Evolutionary conservation across 768 basidiomycete genomes (phyloP), one percentile per base, ranked within the genome.

Genomic region (Serendipita sp.): DNA sequence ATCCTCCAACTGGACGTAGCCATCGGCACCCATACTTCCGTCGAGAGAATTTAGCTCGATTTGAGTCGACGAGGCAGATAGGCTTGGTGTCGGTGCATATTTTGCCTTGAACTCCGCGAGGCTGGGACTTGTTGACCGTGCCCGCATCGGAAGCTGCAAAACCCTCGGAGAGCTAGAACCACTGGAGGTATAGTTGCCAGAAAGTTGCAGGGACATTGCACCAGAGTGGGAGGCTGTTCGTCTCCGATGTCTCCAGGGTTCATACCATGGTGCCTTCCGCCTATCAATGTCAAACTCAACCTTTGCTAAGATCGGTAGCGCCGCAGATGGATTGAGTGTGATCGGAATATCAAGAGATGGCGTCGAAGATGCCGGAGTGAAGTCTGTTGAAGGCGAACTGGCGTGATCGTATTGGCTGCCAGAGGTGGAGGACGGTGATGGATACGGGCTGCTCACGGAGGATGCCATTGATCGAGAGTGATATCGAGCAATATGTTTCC

Each of bases 211-310:
- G 3, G 64, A 60, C 6, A 18, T 40, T 3, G 64, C 52, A 13
- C 37, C 23, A 18, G 64, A 64, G 29, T 45, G 64, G 2, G 37
- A 40, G 33, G 53, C 29, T 31, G 55, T 60, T n/a, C 64, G 53
- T 16, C 53, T 15, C 13, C 67, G 66, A 23, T 83, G 78, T 31
- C 84, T 66, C 89, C 90, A 95, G 5, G 84, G 83, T n/a, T 85
- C 85, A 67, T 85, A 93, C 93, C 93, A 96, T 2, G 76, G 75
- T 1, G 91, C 93, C 67, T 79, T 85, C 62, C 81, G 76, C 44
- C 78, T 77, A 73, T 96, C 94, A 68, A 98, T 86, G 71, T 96
- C 91, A 69, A 98, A 96, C 72, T 97, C 93, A 11, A 98, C 83
- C 73, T 94, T 94, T 58, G 92, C 94, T 33, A 98, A 80, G 64